Evolutionary conservation across 2,329 filamentous ascomycete genomes (phyloP).

Genomic region (Beauveria sp.): DNA sequence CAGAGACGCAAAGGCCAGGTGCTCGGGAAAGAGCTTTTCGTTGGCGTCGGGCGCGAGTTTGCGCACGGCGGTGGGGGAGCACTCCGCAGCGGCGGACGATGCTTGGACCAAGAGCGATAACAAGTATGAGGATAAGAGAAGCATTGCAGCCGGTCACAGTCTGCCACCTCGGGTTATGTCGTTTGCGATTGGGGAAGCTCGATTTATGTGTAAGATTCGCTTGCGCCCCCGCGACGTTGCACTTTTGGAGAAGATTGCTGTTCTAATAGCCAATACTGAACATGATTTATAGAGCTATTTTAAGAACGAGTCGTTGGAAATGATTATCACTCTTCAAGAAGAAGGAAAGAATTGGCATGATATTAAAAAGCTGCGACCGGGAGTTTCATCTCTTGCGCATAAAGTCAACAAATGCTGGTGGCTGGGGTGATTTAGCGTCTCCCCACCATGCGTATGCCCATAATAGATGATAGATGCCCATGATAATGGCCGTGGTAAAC

Average conservation of each 20-base stretch:
- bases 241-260: too few relatives aligned
- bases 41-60: constrained; percentile 65
- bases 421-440: constrained; percentile 11
- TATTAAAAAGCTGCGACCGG: neutral
- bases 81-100: constrained; percentile 26
- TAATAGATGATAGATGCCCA: neutral
- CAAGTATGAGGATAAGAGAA: constrained; percentile 35
- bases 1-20: constrained; percentile 44
- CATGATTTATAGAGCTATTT: too few relatives aligned
- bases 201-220: neutral
- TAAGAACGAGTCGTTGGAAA: neutral
- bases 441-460: neutral
- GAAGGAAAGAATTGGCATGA: neutral
- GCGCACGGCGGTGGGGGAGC: constrained; percentile 53
- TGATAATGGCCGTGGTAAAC: too few relatives aligned
- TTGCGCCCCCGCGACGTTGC: neutral
- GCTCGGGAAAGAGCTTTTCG: constrained; percentile 67
- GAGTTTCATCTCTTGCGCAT: neutral
- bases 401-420: constrained; percentile 9
- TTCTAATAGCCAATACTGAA: too few relatives aligned
- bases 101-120: constrained; percentile 36
- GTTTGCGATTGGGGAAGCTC: neutral
- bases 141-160: constrained; percentile 28
- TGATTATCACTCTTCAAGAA: neutral
- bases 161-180: constrained; percentile 21